Evolutionary conservation across 768 basidiomycete genomes (phyloP).

Genomic region (Gymnopilus junonius): DNA sequence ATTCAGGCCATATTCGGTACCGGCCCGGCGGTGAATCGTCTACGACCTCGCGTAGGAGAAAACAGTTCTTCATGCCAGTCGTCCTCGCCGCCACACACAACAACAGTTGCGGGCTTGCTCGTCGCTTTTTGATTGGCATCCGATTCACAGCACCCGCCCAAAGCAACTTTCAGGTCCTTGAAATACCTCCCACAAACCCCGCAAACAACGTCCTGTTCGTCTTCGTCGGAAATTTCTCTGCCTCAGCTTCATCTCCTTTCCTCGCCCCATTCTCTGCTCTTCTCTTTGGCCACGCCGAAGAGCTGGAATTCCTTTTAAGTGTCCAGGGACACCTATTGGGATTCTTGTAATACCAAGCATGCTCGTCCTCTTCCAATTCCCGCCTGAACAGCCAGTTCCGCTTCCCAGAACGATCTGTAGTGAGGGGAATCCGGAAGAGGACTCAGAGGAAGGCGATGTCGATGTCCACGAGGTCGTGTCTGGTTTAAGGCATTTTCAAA

Average conservation of each 20-base stretch:
- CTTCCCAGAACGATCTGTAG: conserved; percentile 2
- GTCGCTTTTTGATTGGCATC: neutral
- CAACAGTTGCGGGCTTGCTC: neutral
- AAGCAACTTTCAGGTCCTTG: neutral
- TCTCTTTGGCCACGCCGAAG: neutral
- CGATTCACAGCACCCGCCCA: neutral
- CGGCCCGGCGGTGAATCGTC: neutral
- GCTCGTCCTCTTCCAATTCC: conserved; percentile 25
- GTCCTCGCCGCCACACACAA: neutral
- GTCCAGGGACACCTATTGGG: conserved; percentile 24
- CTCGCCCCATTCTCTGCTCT: neutral
- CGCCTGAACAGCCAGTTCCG: conserved; percentile 7
- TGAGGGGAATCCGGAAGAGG: neutral
- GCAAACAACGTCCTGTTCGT: conserved; percentile 16
- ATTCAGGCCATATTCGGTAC: too few species aligned
- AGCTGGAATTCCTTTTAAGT: conserved; percentile 8
- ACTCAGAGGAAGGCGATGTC: neutral
- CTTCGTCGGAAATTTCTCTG: neutral
- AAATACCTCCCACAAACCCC: conserved; percentile 15
- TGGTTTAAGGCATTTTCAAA: neutral
- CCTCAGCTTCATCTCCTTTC: conserved; percentile 1
- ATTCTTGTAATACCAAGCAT: conserved; percentile 26
- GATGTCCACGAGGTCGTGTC: neutral
- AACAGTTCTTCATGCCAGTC: conserved; percentile 12
- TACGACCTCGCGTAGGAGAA: neutral